Conservation (phyloP, 2,329 filamentous ascomycete genomes). For the Nemania abortiva region DNA sequence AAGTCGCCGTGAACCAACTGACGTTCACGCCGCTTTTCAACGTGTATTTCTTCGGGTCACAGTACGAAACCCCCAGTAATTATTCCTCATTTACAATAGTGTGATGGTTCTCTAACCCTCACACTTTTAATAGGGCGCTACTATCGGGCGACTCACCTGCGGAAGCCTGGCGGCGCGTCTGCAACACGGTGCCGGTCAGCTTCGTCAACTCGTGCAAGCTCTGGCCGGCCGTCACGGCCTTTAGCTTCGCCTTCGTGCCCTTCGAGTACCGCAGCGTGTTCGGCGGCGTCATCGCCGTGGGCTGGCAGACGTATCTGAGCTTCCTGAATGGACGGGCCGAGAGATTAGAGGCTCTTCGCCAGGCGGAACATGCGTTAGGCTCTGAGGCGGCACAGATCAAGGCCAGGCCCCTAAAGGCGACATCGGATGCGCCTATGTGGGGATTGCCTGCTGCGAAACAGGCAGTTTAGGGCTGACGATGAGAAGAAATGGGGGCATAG, state of each 20-base stretch:
- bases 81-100: not conserved
- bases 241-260: conserved; percentile 86
- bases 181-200: conserved; percentile 80
- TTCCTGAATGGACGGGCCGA: conserved; percentile 82
- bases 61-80: conserved; percentile 53
- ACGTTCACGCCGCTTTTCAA: conserved; percentile 88
- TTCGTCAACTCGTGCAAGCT: conserved; percentile 85
- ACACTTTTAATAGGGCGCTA: conserved; percentile 60
- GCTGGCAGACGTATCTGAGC: conserved; percentile 93
- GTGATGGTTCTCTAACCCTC: not conserved
- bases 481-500: not conserved
- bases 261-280: conserved; percentile 85
- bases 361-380: not conserved
- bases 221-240: conserved; percentile 88
- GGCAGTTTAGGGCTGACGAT: not conserved
- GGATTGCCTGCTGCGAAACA: conserved; percentile 12
- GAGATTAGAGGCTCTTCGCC: conserved; percentile 58
- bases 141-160: conserved; percentile 74
- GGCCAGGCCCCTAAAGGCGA: not conserved
- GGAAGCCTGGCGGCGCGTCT: conserved; percentile 77
- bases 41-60: conserved; percentile 84
- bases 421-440: not conserved
- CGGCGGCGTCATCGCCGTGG: conserved; percentile 81
- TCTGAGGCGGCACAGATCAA: not conserved
- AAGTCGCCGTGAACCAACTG: conserved; percentile 83